Base-by-base conservation (phyloP, 805 yeast genomes). In the Ogataea haglerorum region DNA sequence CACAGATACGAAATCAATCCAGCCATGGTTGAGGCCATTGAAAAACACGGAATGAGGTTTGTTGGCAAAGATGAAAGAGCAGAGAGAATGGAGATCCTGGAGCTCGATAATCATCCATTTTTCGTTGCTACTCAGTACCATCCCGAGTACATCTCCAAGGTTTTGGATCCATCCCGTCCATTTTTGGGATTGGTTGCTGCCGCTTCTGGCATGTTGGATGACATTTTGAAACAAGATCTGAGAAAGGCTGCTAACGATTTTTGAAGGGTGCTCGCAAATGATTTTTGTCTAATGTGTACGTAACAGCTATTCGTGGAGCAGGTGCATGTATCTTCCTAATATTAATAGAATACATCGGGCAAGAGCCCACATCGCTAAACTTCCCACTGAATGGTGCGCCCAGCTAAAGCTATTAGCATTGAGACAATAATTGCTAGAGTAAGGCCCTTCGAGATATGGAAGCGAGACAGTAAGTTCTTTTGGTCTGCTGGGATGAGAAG, bases 1-100 rank as follows among this genome's bases (percentile, higher is more conserved):
- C 99, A 93, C 67, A 82, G 99, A 70, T 93, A 93, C 65, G 99
- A 93, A 67, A 86, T 93, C 55, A 91, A 90, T 67, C 99, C 99
- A 12, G 77, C 75, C 49, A 71, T 86, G 53, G 82, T 90, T 49
- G 70, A 67, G 13, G 65, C 69, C 31, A 76, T 91, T 47, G 98
- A 93, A 67, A 64, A 65, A 6, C 69, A 81, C 37, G 99, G 98
- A 14, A 75, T 95, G 64, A 70, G 72, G 52, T 93, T 90, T 62
- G 91, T 93, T 43, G 99, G 98, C 60, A 87, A 83, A 65, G 99
- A 93, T 67, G 97, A 90, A 61, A 66, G 78, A 34, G 85, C 82
- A 48, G 76, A 80, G 56, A 85, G 99, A 73, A 93, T 95, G 95
- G 98, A 93, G 69, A 82, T 88, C 38, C 72, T 87, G 39, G 99